Evolutionary conservation across 768 basidiomycete species (phyloP).

Genomic region (Serendipita sp.): DNA sequence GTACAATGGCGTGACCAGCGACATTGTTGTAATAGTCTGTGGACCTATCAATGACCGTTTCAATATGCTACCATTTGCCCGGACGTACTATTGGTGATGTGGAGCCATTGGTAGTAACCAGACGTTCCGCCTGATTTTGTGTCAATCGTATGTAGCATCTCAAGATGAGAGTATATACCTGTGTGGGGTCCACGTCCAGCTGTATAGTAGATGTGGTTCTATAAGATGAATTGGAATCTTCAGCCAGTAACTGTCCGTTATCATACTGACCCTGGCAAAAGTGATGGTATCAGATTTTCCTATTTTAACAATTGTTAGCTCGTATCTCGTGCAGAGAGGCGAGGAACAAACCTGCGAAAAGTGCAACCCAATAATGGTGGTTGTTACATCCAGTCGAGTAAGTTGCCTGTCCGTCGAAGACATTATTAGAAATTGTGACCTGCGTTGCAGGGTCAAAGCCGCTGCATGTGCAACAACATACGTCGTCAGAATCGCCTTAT

Average conservation of each 20-base stretch:
- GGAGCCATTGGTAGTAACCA: slow-evolving; percentile 2
- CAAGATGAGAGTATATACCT: too few relatives aligned
- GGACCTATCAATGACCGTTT: not conserved
- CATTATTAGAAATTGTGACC: slow-evolving; percentile 3
- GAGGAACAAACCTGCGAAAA: not conserved
- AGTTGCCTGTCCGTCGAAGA: slow-evolving; percentile 3
- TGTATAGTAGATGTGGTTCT: too few relatives aligned
- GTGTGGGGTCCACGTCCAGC: too few relatives aligned
- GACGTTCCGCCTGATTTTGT: not conserved
- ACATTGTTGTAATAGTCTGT: slow-evolving; percentile 7
- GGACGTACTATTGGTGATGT: slow-evolving; percentile 7
- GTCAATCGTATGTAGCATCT: too few relatives aligned
- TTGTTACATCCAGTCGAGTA: not conserved
- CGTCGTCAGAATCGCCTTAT: not conserved
- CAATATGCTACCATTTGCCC: too few relatives aligned
- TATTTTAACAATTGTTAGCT: not conserved
- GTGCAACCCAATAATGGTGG: slow-evolving; percentile 7
- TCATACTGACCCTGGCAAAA: not conserved
- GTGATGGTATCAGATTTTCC: slow-evolving; percentile 6
- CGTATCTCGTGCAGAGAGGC: not conserved
- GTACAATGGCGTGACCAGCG: slow-evolving; percentile 2
- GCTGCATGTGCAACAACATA: not conserved
- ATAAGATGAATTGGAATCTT: too few relatives aligned
- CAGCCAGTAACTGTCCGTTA: too few relatives aligned
- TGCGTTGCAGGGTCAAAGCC: slow-evolving; percentile 2